Conservation (phyloP, 2,329 filamentous ascomycete genomes). For the Talaromyces sp. region DNA sequence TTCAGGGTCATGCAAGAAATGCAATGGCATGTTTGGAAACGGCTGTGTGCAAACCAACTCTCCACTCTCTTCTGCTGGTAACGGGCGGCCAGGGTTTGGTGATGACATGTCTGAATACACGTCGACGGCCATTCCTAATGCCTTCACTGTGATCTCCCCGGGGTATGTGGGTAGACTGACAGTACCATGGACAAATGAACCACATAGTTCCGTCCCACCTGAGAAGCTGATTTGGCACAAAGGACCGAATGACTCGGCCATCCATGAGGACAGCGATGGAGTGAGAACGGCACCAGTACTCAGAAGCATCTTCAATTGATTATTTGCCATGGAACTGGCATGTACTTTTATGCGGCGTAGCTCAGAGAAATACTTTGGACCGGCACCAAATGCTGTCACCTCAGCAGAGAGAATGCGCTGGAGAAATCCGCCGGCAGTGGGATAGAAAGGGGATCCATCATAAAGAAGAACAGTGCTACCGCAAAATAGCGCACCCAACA, state of each 20-base stretch:
- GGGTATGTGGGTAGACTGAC: conserved; percentile 35
- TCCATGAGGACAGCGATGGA: background rate
- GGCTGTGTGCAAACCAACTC: conserved; percentile 43
- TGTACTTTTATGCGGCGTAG: background rate
- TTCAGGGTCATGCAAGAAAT: conserved; percentile 41
- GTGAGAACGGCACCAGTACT: conserved; percentile 4
- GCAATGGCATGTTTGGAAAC: conserved; percentile 43
- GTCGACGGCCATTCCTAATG: conserved; percentile 44
- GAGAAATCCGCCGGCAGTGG: conserved; percentile 33
- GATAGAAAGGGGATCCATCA: conserved; percentile 40
- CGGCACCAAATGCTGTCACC: background rate
- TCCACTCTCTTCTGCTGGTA: conserved; percentile 32
- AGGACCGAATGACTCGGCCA: conserved; percentile 33
- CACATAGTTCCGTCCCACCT: conserved; percentile 45
- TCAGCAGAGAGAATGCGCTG: conserved; percentile 36
- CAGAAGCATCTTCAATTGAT: background rate
- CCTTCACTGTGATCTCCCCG: conserved; percentile 43
- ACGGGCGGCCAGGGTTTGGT: conserved; percentile 21
- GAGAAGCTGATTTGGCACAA: conserved; percentile 39
- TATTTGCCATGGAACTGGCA: background rate
- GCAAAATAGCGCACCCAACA: conserved; percentile 38
- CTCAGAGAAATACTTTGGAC: background rate
- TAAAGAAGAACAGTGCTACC: conserved; percentile 41
- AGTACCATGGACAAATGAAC: conserved; percentile 40
- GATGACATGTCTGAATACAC: conserved; percentile 20